phyloP scores from a whole-genome alignment of 495 filamentous ascomycete genomes.

The Tuber umbilicatum region DNA sequence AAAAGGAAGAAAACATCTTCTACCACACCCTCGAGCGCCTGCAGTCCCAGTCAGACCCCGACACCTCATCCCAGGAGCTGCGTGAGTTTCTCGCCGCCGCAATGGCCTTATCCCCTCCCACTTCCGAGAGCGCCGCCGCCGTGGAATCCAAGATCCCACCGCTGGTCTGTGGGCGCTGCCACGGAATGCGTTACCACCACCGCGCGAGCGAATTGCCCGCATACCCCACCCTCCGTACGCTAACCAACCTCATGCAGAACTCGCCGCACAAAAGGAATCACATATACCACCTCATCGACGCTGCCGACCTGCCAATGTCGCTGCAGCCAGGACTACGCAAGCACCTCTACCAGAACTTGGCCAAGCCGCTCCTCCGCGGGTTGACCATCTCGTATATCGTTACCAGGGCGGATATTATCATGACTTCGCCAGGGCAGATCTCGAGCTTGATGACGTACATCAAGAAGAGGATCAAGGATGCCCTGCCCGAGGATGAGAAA shows the following conservation, averaged over 20 bases:
- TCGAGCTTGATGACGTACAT: conserved; percentile 77
- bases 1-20: conserved; percentile 43
- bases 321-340: conserved; percentile 60
- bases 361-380: conserved; percentile 42
- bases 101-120: background rate
- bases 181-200: conserved; percentile 73
- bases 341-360: conserved; percentile 34
- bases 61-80: background rate
- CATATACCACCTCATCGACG: conserved; percentile 95
- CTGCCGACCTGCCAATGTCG: conserved; percentile 93
- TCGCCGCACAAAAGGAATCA: conserved; percentile 83
- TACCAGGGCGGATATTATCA: conserved; percentile 78
- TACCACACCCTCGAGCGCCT: conserved; percentile 28
- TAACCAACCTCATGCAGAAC: conserved; percentile 73
- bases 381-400: conserved; percentile 80
- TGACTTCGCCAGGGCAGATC: conserved; percentile 69
- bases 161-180: conserved; percentile 79
- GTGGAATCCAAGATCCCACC: conserved; percentile 10
- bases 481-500: conserved; percentile 55
- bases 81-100: background rate
- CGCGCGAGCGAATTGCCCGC: conserved; percentile 26
- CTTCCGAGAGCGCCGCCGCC: background rate
- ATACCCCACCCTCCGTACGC: conserved; percentile 62
- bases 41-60: conserved; percentile 21
- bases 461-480: conserved; percentile 61